These are phyloP conservation scores for Aspergillus tamarii DNA, from an alignment of 2,329 filamentous ascomycete species.

Conservation along the genomic window DNA sequence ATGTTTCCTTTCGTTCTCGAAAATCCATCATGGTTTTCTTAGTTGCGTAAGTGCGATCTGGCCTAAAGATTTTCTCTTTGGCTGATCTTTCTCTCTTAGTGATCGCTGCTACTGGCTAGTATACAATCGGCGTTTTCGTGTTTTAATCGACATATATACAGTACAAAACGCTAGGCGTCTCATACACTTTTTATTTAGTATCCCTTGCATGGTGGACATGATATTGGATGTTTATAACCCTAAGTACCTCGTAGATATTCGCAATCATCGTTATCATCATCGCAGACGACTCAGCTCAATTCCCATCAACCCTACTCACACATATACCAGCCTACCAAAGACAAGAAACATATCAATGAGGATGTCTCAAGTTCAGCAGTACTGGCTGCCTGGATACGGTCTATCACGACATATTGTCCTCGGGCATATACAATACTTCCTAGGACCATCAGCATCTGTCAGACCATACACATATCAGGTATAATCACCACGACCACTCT, in stretches of 20 bases:
- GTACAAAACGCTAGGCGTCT: background rate
- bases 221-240: conserved; percentile 18
- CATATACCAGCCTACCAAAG: background rate
- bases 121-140: background rate
- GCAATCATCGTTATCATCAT: conserved; percentile 8
- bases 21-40: conserved; percentile 12
- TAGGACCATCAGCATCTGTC: conserved; percentile 51
- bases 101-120: conserved; percentile 10
- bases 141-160: background rate
- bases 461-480: conserved; percentile 54
- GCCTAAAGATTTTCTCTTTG: conserved; percentile 11
- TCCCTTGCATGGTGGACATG: conserved; percentile 16
- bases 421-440: conserved; percentile 52
- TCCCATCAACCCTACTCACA: background rate
- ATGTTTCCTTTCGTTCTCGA: conserved; percentile 11
- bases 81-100: conserved; percentile 8
- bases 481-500: conserved; percentile 17
- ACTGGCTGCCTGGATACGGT: conserved; percentile 53
- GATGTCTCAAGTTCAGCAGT: conserved; percentile 47
- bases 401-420: conserved; percentile 55
- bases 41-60: conserved; percentile 15
- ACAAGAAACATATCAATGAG: conserved; percentile 9
- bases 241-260: conserved; percentile 13
- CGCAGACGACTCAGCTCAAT: background rate
- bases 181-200: background rate